A percentile compares a stretch with the other conserved stretches of the same genome.
phyloP scores from a whole-genome alignment of 2,329 filamentous ascomycete species.

The Zasmidium citrigriseum region DNA sequence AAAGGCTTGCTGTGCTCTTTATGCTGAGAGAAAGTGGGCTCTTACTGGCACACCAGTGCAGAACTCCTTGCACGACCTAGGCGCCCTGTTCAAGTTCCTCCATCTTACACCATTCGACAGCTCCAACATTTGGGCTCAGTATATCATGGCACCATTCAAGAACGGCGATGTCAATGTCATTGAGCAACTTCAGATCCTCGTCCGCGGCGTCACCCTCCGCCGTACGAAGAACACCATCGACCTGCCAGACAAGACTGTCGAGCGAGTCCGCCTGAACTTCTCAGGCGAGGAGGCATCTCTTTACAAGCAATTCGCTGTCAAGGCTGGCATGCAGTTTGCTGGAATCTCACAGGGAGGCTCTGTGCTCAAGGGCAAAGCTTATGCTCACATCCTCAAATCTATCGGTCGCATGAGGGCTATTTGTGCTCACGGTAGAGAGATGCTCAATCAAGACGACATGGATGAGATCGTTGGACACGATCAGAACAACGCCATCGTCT shows the following conservation, averaged over 20 bases:
- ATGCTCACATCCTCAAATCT: constrained; percentile 88
- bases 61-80: constrained; percentile 87
- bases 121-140: constrained; percentile 70
- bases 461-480: constrained; percentile 69
- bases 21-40: constrained; percentile 85
- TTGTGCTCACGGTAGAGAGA: constrained; percentile 90
- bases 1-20: constrained; percentile 77
- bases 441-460: constrained; percentile 81
- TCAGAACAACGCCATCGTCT: constrained; percentile 79
- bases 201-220: constrained; percentile 91
- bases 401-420: constrained; percentile 87
- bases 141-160: constrained; percentile 86
- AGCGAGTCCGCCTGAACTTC: constrained; percentile 74
- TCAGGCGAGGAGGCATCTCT: constrained; percentile 71
- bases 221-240: constrained; percentile 90
- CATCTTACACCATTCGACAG: constrained; percentile 84
- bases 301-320: constrained; percentile 81
- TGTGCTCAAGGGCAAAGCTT: constrained; percentile 67
- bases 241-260: constrained; percentile 72
- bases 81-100: constrained; percentile 82
- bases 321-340: constrained; percentile 77
- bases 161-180: constrained; percentile 80
- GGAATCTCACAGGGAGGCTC: constrained; percentile 68
- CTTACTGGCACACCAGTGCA: constrained; percentile 97
- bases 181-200: constrained; percentile 80